phyloP scores from a whole-genome alignment of 805 yeast species.

The Teunomyces kruisii region DNA sequence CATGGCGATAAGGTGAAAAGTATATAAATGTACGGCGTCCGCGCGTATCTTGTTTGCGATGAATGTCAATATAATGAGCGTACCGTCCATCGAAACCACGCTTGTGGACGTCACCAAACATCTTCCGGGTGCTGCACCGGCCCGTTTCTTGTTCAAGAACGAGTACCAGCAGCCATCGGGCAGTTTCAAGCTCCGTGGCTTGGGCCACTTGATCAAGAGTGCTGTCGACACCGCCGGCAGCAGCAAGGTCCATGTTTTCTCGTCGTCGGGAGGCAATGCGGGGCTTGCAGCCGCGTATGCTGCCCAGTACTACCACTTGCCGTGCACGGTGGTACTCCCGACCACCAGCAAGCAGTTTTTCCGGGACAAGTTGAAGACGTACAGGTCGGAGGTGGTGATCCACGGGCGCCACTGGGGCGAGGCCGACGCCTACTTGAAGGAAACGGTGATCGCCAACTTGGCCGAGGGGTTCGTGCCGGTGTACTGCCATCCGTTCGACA shows the following conservation, averaged over 20 bases:
- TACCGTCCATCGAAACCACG: conserved; percentile 5
- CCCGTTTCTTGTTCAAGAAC: conserved; percentile 10
- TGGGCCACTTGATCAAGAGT: conserved; percentile 8
- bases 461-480: conserved; percentile 17
- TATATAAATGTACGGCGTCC: too few species aligned
- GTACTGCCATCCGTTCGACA: conserved; percentile 35
- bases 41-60: too few species aligned
- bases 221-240: conserved; percentile 9
- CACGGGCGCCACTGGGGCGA: conserved; percentile 33
- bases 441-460: conserved; percentile 13
- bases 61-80: too few species aligned
- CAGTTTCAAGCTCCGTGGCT: conserved; percentile 14
- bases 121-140: conserved; percentile 2
- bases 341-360: conserved; percentile 16
- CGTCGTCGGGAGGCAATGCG: conserved; percentile 38
- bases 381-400: conserved; percentile 23
- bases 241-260: conserved; percentile 19
- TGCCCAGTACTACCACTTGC: conserved; percentile 16
- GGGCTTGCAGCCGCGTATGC: conserved; percentile 36
- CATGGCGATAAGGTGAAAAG: too few species aligned
- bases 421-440: conserved; percentile 25
- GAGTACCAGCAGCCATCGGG: conserved; percentile 15
- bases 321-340: conserved; percentile 34
- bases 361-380: conserved; percentile 15
- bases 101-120: conserved; percentile 2